Evolutionary conservation across 1,139 yeast species (phyloP), one percentile per base, ranked within the genome.

Genomic region (Candida tropicalis): DNA sequence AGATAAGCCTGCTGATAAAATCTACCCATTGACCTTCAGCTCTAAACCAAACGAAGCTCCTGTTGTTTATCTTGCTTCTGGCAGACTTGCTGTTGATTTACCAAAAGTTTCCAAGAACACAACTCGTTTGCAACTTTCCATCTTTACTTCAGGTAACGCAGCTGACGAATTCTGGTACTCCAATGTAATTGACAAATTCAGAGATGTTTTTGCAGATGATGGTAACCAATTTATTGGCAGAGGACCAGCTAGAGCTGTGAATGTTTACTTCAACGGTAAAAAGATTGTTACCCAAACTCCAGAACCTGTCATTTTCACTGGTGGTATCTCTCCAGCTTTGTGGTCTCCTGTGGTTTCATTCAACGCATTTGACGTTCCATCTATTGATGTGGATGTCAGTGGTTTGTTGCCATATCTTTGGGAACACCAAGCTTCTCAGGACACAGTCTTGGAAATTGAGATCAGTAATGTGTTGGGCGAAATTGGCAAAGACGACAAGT

Each of bases 81-180:
- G 69, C 17, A 56, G 60, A 7, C 58, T 79, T 32, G 48, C 53
- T 1, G 60, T 71, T 10, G 46, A 52, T 2, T 54, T 81, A 25
- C 84, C 84, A 1, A 50, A 51, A 6, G 60, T 78, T 28, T 48
- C 67, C 12, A 49, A 53, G 23, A 82, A 82, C 56, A 79, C 87
- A 8, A 78, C 86, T 10, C 72, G 82, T 42, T 79, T 80, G 33
- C 68, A 70, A 38, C 63, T 87, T 31, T 75, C 85, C 7, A 60
- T 88, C 3, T 82, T 80, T 54, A 80, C 87, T 3, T 81, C 88
- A 15, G 96, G 95, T 3, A 87, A 84, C 55, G 82, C 82, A 1
- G 81, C 77, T 32, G 96, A 88, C 60, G 96, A 89, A 62, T 86
- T 85, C 57, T 88, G 95, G 95, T 88, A 84, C 62, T 63, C 81